Conservation (phyloP, 176 grass and related monocot species). For the Musa beccarii region DNA sequence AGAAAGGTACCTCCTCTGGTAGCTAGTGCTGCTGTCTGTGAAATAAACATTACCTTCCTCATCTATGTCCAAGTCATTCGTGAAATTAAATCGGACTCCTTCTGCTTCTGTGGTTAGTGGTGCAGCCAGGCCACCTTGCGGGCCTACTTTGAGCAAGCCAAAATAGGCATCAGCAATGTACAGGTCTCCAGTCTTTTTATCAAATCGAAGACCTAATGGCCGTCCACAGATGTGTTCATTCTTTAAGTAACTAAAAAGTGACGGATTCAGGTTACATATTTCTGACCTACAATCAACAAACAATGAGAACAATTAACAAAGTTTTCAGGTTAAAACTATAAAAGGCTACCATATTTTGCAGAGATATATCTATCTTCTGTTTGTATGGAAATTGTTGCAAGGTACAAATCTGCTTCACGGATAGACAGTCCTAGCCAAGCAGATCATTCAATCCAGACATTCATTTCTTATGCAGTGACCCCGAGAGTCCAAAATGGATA, state of each 20-base stretch:
- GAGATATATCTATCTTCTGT: background rate
- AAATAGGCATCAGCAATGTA: conserved; percentile 40
- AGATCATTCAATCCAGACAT: background rate
- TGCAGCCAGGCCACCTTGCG: conserved; percentile 17
- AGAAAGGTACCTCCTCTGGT: conserved; percentile 6
- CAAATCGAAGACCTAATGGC: conserved; percentile 26
- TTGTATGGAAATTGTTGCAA: background rate
- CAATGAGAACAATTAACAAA: background rate
- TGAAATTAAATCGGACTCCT: conserved; percentile 29
- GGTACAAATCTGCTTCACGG: background rate
- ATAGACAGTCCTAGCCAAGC: no score
- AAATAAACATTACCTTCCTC: conserved; percentile 28
- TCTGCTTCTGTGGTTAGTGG: conserved; percentile 11
- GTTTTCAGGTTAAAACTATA: background rate
- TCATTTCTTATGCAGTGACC: background rate
- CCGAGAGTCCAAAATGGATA: background rate
- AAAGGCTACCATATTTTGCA: background rate
- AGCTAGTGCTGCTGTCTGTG: conserved; percentile 30
- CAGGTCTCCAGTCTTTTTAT: conserved; percentile 16
- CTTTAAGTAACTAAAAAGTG: conserved; percentile 14
- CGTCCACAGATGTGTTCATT: conserved; percentile 26
- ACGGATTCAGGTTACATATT: conserved; percentile 2
- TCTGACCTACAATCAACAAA: conserved; percentile 9
- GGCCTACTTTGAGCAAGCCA: conserved; percentile 26
- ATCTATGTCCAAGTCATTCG: conserved; percentile 31